phyloP scores from a whole-genome alignment of 371 early-diverging fungal species.

The Syncephalastrum contaminatum region DNA sequence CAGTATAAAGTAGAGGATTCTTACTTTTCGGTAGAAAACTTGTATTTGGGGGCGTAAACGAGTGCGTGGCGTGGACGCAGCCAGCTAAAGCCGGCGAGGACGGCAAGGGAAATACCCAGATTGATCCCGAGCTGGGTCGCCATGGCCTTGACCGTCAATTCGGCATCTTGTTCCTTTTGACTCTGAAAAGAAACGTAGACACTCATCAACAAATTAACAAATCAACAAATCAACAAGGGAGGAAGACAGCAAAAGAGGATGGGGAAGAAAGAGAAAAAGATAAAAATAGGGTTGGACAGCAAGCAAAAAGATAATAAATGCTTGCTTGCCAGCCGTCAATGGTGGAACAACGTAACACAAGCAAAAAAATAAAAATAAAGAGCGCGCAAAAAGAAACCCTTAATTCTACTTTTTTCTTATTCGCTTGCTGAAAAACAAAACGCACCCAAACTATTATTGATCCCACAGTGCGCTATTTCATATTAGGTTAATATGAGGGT shows the following conservation, averaged over 20 bases:
- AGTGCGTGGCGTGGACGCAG: constrained; percentile 45
- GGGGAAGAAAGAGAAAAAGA: not conserved
- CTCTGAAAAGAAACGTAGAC: constrained; percentile 23
- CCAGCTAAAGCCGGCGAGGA: constrained; percentile 32
- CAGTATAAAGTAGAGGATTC: not conserved
- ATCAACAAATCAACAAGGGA: not conserved
- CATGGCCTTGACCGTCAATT: constrained; percentile 33
- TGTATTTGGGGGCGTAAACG: constrained; percentile 48
- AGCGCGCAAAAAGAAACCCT: no score
- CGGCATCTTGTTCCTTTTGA: constrained; percentile 23
- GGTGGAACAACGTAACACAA: no score
- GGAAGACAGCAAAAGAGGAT: not conserved
- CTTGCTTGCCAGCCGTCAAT: no score
- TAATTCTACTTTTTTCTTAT: no score
- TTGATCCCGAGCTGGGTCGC: constrained; percentile 47
- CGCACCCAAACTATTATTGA: no score
- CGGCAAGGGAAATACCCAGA: constrained; percentile 41
- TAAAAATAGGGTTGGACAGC: not conserved
- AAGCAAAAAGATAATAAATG: no score
- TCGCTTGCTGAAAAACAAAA: no score
- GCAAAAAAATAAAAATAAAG: no score
- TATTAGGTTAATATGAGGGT: no score
- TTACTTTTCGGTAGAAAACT: constrained; percentile 39
- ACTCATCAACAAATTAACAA: constrained; percentile 4
- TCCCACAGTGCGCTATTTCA: no score